These are phyloP conservation scores for Stagonosporopsis tanaceti DNA, from an alignment of 2,329 filamentous ascomycete species.

Conservation along the genomic window DNA sequence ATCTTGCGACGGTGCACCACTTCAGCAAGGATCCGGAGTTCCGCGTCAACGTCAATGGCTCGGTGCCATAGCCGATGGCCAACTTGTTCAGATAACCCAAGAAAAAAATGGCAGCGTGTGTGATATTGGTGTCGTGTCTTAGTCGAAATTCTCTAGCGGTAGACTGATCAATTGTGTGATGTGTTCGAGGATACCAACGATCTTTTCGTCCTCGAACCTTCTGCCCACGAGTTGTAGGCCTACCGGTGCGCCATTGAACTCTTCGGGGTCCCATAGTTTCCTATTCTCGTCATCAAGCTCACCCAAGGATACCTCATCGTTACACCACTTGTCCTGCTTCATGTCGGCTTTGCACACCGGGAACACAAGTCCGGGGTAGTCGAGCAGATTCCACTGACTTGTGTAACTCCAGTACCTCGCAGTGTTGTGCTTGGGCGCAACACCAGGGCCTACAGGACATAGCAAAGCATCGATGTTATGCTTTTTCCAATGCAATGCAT, in stretches of 20 bases:
- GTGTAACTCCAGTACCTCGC: slow-evolving; percentile 72
- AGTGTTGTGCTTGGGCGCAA: slow-evolving; percentile 62
- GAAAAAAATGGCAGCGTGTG: neutral
- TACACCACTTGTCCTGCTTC: slow-evolving; percentile 50
- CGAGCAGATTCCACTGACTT: slow-evolving; percentile 72
- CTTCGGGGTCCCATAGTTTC: slow-evolving; percentile 57
- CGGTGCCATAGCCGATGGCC: neutral
- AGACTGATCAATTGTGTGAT: slow-evolving; percentile 40
- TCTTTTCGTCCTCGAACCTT: slow-evolving; percentile 64
- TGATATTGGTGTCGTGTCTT: neutral
- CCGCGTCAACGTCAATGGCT: too few relatives aligned
- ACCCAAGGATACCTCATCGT: slow-evolving; percentile 49
- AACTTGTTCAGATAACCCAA: neutral
- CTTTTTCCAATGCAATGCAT: slow-evolving; percentile 55
- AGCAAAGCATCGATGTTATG: slow-evolving; percentile 66
- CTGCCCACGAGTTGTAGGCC: slow-evolving; percentile 63
- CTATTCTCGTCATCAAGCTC: slow-evolving; percentile 59
- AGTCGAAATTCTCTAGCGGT: slow-evolving; percentile 24
- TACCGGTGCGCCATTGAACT: slow-evolving; percentile 60
- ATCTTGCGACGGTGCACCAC: too few relatives aligned
- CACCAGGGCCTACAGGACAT: slow-evolving; percentile 65
- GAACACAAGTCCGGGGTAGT: slow-evolving; percentile 70
- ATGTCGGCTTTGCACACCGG: slow-evolving; percentile 59
- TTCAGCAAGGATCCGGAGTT: too few relatives aligned
- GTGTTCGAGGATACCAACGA: slow-evolving; percentile 52